Base-by-base conservation (phyloP, 805 yeast species). In the Metschnikowia peoriensis region DNA sequence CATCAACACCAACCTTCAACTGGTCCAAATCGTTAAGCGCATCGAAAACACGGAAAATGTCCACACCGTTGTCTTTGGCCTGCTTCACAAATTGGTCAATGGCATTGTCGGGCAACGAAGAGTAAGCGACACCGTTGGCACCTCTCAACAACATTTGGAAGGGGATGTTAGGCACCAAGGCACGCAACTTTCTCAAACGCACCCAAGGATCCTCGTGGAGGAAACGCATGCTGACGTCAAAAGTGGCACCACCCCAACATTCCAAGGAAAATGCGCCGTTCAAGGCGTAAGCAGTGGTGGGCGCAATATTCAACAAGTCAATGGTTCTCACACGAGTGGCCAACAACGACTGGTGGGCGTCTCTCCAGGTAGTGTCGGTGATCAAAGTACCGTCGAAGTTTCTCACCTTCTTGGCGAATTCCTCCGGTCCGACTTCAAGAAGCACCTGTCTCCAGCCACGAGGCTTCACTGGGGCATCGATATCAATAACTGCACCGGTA, bases 231-330 rank as follows among this genome's bases (percentile, higher is more conserved):
- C 97, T 88, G 50, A 94, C 99, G 68, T 94, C 99, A 65, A 94
- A 94, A 38, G 99, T 94, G 50, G 99, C 99, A 75, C 99, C 99
- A 76, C 99, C 99, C 99, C 99, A 94, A 79, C 99, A 94, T 76
- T 94, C 99, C 50, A 94, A 78, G 16, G 99, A 94, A 71, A 91
- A 94, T 4, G 96, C 96, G 58, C 93, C 92, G 59, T 86, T 73
- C 62, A 91, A 75, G 17, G 97, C 98, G 66, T 88, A 86, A 3
- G 97, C 89, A 34, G 99, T 94, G 52, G 96, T 83, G 54, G 91
- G 92, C 22, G 99, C 99, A 76, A 94, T 89, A 62, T 91, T 88
- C 48, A 86, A 76, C 66, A 94, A 77, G 72, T 94, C 99, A 61
- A 88, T 81, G 27, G 99, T 94, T 75, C 99, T 85, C 38, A 94